Percentiles rank a stretch among this genome's conserved stretches.
phyloP scores from a whole-genome alignment of 2,329 filamentous ascomycete species.

The Phialophora expanda region DNA sequence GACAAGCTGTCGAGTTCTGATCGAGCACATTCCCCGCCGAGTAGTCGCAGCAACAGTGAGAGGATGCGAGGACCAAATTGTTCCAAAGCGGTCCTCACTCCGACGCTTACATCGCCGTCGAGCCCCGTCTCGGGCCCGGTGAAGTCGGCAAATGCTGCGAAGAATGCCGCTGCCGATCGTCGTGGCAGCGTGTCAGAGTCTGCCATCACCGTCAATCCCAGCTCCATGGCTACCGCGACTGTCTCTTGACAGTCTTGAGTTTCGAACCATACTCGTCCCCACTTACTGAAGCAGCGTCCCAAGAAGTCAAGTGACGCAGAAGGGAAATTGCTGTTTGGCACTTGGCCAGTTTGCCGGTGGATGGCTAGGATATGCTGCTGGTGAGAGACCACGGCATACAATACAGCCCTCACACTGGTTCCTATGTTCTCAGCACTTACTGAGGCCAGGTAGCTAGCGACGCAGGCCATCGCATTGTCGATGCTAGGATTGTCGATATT shows the following conservation, averaged over 20 bases:
- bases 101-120: constrained; percentile 23
- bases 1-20: constrained; percentile 52
- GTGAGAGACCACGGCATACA: constrained; percentile 22
- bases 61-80: constrained; percentile 48
- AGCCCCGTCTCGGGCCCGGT: constrained; percentile 28
- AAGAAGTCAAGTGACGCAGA: constrained; percentile 55
- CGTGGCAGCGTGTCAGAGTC: constrained; percentile 53
- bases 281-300: constrained; percentile 50
- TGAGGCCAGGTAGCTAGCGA: constrained; percentile 53
- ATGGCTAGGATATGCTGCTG: constrained; percentile 45
- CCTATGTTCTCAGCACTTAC: constrained; percentile 41
- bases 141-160: constrained; percentile 48
- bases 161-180: constrained; percentile 53
- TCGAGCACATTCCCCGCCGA: constrained; percentile 52
- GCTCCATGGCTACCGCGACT: constrained; percentile 47
- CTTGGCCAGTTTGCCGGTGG: constrained; percentile 13
- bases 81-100: constrained; percentile 35
- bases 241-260: constrained; percentile 41
- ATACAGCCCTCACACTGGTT: constrained; percentile 47
- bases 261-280: constrained; percentile 47
- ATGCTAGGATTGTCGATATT: constrained; percentile 48
- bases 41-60: constrained; percentile 48
- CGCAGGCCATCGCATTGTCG: constrained; percentile 53
- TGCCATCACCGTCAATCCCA: constrained; percentile 49
- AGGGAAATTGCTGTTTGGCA: constrained; percentile 48